Conservation (phyloP, 2,329 filamentous ascomycete genomes). For the Colletotrichum tropicicola region DNA sequence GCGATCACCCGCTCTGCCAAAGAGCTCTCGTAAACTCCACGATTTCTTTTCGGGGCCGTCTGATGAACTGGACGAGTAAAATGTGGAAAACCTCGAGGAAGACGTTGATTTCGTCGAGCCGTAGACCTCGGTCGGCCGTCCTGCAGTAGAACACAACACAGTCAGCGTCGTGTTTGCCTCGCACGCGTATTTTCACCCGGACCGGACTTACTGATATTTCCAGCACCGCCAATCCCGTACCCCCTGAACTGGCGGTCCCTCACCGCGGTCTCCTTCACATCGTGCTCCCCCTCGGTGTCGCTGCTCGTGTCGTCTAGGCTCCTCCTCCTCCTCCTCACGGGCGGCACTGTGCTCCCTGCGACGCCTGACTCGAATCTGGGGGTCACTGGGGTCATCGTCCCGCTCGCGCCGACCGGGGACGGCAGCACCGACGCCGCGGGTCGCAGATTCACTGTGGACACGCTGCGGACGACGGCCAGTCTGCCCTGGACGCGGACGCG, state of each 20-base stretch:
- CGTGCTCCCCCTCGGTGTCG: slow-evolving; percentile 34
- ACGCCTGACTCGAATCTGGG: slow-evolving; percentile 33
- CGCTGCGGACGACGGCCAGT: slow-evolving; percentile 44
- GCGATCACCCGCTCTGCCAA: slow-evolving; percentile 4
- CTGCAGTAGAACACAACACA: slow-evolving; percentile 9
- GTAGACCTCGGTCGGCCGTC: slow-evolving; percentile 36
- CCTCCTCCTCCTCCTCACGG: slow-evolving; percentile 23
- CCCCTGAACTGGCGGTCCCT: slow-evolving; percentile 44
- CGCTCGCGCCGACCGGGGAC: background rate
- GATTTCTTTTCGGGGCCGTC: slow-evolving; percentile 2
- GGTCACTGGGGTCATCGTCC: slow-evolving; percentile 5
- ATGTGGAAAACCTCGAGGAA: slow-evolving; percentile 1
- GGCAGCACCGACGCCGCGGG: slow-evolving; percentile 10
- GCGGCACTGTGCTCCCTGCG: slow-evolving; percentile 21
- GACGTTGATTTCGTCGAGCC: slow-evolving; percentile 27
- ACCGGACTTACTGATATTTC: slow-evolving; percentile 50
- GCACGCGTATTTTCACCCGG: no score
- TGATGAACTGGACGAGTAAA: background rate
- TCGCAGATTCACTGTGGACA: slow-evolving; percentile 40
- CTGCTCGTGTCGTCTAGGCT: slow-evolving; percentile 33
- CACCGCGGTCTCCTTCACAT: slow-evolving; percentile 37
- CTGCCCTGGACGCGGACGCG: slow-evolving; percentile 48
- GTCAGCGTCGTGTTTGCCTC: no score
- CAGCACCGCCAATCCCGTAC: slow-evolving; percentile 49
- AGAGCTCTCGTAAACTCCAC: slow-evolving; percentile 25